Evolutionary conservation across 768 basidiomycete genomes (phyloP).

Genomic region (Cantharellus anzutake): DNA sequence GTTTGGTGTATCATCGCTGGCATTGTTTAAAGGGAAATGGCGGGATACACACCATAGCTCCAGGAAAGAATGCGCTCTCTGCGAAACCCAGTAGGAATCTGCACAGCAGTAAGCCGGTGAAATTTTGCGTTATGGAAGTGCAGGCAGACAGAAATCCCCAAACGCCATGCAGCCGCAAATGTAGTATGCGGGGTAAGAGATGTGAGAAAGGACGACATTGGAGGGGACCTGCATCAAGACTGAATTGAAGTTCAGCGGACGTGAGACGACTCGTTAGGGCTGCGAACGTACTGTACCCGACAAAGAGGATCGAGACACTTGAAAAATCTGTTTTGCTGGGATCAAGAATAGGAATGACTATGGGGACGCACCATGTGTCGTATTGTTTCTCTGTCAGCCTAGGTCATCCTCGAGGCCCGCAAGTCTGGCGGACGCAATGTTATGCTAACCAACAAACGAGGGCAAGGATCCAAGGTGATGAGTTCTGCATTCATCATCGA

Average conservation of each 20-base stretch:
- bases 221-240: background rate
- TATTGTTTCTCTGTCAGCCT: background rate
- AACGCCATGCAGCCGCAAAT: background rate
- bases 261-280: background rate
- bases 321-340: background rate
- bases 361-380: background rate
- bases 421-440: background rate
- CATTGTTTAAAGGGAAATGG: background rate
- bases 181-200: background rate
- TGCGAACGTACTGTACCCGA: background rate
- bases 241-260: background rate
- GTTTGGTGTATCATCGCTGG: background rate
- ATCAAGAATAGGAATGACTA: background rate
- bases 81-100: constrained; percentile 63
- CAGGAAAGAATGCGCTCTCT: constrained; percentile 18
- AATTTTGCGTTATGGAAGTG: constrained; percentile 19
- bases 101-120: constrained; percentile 40
- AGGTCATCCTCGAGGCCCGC: background rate
- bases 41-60: constrained; percentile 25
- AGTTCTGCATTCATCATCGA: background rate
- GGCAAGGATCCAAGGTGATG: background rate
- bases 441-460: background rate
- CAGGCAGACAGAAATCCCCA: background rate
- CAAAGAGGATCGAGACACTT: background rate
- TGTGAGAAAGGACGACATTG: background rate